Evolutionary conservation across 2,329 filamentous ascomycete genomes (phyloP).

Genomic region (Diaporthe aspalathi): DNA sequence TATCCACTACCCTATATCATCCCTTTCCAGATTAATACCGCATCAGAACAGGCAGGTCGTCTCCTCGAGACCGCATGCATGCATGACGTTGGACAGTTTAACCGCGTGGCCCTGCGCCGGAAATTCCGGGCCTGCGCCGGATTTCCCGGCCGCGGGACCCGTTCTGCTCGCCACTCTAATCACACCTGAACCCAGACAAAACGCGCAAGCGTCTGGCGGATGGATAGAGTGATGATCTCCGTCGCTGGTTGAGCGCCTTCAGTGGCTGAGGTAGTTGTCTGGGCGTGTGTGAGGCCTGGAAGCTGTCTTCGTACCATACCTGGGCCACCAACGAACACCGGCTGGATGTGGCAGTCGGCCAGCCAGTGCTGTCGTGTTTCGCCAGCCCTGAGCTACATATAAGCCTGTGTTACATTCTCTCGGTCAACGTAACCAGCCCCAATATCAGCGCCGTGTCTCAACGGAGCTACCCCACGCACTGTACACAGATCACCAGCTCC

Average conservation of each 20-base stretch:
- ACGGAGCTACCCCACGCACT: too few species aligned
- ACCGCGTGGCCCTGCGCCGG: not conserved
- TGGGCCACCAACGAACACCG: not conserved
- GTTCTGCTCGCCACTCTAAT: constrained; percentile 16
- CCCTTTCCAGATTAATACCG: too few species aligned
- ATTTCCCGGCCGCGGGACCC: not conserved
- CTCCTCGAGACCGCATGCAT: too few species aligned
- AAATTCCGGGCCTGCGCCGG: not conserved
- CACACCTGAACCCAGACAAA: constrained; percentile 3
- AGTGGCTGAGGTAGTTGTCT: too few species aligned
- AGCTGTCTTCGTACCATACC: too few species aligned
- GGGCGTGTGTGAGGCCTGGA: too few species aligned
- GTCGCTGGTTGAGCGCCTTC: not conserved
- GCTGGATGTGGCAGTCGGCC: not conserved
- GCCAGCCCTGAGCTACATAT: not conserved
- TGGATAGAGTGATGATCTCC: not conserved
- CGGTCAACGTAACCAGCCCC: not conserved
- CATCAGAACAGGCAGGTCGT: not conserved
- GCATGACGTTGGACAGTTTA: too few species aligned
- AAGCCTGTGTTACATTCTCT: not conserved
- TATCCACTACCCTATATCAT: too few species aligned
- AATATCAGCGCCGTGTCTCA: not conserved
- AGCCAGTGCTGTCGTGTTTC: not conserved
- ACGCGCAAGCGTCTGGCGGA: not conserved
- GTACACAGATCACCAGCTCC: not conserved